Evolutionary conservation across 2,329 filamentous ascomycete species (phyloP), one percentile per base, ranked within the genome.

Genomic region (Cladosporium austrohemisphaericum): DNA sequence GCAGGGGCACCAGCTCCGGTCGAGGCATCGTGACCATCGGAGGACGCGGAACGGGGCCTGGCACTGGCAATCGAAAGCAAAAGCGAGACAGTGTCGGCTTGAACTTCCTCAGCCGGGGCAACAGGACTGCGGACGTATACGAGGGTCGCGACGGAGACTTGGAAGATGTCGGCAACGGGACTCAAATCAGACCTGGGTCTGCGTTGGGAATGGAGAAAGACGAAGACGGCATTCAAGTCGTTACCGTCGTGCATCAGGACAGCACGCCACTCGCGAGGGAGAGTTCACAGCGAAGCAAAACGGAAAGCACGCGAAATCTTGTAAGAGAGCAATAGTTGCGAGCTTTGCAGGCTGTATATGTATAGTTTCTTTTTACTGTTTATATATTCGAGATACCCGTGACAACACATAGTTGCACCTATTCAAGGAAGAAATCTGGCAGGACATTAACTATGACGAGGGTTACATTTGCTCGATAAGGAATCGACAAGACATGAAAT

Each of bases 211-310:
- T 22, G 32, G 25, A 28, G 13, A 38, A 47, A 10, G 44, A 47
- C 16, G 41, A 25, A 4, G 41, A 35, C n/a, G 33, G 33, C 13
- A 47, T 47, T 19, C 44, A 47, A 20, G 44, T 47, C 23, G 32
- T 37, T 13, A 47, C 44, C 5, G 44, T 47, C 14, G 44, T 47
- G 35, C 44, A 47, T 20, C 44, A 47, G 44, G 44, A 47, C 33
- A 28, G 14, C 25, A 32, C 25, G 16, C 44, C 44, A 4, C 23
- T 36, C 9, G 25, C n/a, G 8, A 28, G 44, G 9, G 25, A 37
- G 6, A 33, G 18, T 2, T 38, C 44, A 5, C 16, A 23, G 6
- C 25, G 35, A 19, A 38, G 33, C 10, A 33, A 38, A 9, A 16
- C 33, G 16, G 44, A 47, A 18, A 47, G 44, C 9, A 47, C 33